Conservation (phyloP, 139 green algal species). For the Astrephomene gubernaculifera region DNA sequence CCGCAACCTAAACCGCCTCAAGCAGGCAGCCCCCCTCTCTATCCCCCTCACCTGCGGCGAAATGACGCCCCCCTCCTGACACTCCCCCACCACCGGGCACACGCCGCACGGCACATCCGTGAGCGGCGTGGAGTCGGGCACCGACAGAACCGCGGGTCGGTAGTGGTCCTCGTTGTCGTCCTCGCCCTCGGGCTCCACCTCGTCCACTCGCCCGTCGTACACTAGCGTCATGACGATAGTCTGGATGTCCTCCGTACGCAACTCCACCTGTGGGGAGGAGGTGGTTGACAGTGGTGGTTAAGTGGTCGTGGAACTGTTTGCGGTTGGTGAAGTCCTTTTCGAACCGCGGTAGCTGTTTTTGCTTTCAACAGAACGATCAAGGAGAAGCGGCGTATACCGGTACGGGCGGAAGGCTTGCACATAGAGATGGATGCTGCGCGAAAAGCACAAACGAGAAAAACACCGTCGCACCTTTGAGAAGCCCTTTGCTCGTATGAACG, state of each 20-base stretch:
- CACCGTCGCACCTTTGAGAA: conserved; percentile 61
- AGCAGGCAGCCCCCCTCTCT: too few species aligned
- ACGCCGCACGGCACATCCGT: conserved; percentile 88
- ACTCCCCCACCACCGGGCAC: conserved; percentile 90
- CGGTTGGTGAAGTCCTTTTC: too few species aligned
- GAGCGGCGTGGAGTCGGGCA: conserved; percentile 69
- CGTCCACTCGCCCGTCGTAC: conserved; percentile 82
- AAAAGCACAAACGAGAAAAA: neutral
- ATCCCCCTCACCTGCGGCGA: conserved; percentile 80
- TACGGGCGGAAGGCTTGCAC: too few species aligned
- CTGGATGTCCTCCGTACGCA: conserved; percentile 79
- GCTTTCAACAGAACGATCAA: too few species aligned
- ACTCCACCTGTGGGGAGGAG: conserved; percentile 61
- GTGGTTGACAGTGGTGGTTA: too few species aligned
- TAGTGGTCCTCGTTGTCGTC: conserved; percentile 49
- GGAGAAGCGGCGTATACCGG: too few species aligned
- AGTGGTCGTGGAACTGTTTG: too few species aligned
- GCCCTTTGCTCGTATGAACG: conserved; percentile 71
- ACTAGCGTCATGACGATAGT: conserved; percentile 82
- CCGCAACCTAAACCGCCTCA: too few species aligned
- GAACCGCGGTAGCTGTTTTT: too few species aligned
- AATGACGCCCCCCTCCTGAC: conserved; percentile 78
- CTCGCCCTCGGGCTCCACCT: conserved; percentile 54
- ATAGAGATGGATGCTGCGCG: too few species aligned
- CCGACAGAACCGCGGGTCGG: conserved; percentile 56